Conservation (phyloP, 768 basidiomycete genomes). For the Trametes cinnabarina region DNA sequence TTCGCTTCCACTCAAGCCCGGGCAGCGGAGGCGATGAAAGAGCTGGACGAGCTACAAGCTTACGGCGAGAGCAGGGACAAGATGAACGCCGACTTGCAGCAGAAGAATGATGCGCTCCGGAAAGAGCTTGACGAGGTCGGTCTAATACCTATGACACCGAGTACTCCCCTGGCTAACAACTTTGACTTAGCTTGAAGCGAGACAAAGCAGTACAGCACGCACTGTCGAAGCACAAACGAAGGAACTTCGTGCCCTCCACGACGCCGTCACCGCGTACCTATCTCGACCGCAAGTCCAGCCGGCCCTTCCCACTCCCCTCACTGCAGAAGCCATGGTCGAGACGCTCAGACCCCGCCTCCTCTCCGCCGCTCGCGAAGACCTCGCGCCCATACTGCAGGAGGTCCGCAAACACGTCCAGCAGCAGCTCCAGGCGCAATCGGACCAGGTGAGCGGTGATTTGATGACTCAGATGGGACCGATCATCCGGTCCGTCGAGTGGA, state of each 20-base stretch:
- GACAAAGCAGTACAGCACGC: conserved; percentile 4
- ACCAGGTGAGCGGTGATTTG: conserved; percentile 17
- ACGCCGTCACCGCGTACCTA: conserved; percentile 20
- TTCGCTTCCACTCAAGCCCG: background rate
- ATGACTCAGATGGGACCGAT: conserved; percentile 17
- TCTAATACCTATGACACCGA: no score
- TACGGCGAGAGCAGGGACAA: background rate
- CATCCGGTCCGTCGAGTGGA: conserved; percentile 19
- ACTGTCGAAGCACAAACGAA: conserved; percentile 8
- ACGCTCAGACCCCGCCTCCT: conserved; percentile 18
- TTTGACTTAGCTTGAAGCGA: conserved; percentile 10
- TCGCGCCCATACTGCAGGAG: conserved; percentile 18
- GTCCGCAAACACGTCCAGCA: conserved; percentile 16
- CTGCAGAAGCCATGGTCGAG: conserved; percentile 16
- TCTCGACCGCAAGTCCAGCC: conserved; percentile 9
- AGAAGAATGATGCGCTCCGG: background rate
- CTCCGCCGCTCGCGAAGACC: conserved; percentile 18
- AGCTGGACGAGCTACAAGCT: background rate
- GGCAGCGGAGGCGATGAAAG: background rate
- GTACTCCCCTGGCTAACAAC: background rate
- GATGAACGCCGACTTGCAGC: background rate
- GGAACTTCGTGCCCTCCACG: conserved; percentile 22
- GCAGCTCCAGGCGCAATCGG: conserved; percentile 19
- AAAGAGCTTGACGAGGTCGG: conserved; percentile 24
- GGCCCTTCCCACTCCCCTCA: conserved; percentile 11